Evolutionary conservation across 225 moss, liverwort and hornwort genomes (phyloP).

Genomic region (Neckera pumila): DNA sequence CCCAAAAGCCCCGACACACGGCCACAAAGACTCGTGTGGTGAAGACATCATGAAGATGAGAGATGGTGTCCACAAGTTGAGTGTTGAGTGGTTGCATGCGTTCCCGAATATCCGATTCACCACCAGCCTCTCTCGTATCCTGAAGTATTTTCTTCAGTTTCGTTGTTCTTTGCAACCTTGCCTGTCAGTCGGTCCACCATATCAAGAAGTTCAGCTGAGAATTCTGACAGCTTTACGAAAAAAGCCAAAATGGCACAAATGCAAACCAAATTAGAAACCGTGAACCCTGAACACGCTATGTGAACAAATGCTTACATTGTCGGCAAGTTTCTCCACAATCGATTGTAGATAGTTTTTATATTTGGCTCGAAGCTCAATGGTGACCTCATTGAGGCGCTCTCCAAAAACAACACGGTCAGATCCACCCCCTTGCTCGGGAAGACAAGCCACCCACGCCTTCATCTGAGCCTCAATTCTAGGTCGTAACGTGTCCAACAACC

Average conservation of each 20-base stretch:
- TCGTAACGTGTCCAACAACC: slow-evolving; percentile 74
- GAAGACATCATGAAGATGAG: slow-evolving; percentile 91
- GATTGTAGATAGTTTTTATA: slow-evolving; percentile 90
- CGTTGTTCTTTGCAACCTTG: slow-evolving; percentile 77
- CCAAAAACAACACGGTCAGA: slow-evolving; percentile 61
- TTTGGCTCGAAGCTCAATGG: slow-evolving; percentile 91
- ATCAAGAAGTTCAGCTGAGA: background rate
- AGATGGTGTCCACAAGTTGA: slow-evolving; percentile 87
- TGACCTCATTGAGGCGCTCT: slow-evolving; percentile 90
- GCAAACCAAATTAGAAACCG: background rate
- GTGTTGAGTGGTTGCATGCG: slow-evolving; percentile 92
- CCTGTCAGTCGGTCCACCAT: slow-evolving; percentile 17
- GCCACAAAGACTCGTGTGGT: slow-evolving; percentile 92
- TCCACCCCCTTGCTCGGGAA: slow-evolving; percentile 61
- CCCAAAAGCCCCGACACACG: slow-evolving; percentile 93
- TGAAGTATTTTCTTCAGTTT: slow-evolving; percentile 92
- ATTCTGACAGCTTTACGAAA: background rate
- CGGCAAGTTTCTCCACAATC: slow-evolving; percentile 95
- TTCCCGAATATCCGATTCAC: slow-evolving; percentile 82
- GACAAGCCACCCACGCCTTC: slow-evolving; percentile 93
- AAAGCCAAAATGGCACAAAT: background rate
- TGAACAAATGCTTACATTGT: slow-evolving; percentile 43
- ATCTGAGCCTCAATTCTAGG: slow-evolving; percentile 89
- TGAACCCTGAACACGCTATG: background rate
- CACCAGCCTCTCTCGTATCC: slow-evolving; percentile 94